Base-by-base conservation (phyloP, 2,329 filamentous ascomycete genomes). In the Aspergillus cejpii region DNA sequence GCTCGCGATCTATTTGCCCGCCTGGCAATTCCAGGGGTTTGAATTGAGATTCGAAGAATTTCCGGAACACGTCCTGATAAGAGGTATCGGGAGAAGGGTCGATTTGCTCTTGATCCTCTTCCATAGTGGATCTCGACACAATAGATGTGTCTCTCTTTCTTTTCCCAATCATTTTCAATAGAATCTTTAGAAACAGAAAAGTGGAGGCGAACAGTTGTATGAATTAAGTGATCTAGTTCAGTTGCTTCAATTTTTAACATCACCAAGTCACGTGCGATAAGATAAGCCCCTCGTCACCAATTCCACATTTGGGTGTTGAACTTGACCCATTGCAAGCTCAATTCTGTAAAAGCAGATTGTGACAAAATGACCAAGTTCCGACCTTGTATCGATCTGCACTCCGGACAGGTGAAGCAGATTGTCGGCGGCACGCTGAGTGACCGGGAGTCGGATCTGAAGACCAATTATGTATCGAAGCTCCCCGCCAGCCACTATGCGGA, bases 351-450 rank as follows among this genome's bases (percentile, higher is more conserved):
- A 37, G 28, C 23, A 20, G 39, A 52, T 44, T 51, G 29, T 41
- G 39, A 6, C 44, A 71, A 51, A 34, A 95, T 98, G 92, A 97
- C 92, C 2, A 82, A 84, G 57, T 98, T 98, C 63, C 79, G 92
- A 29, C 92, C 92, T 15, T 98, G 92, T 64, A 97, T 98, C 68
- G 92, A 98, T 71, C 79, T 98, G 42, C 92, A 98, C 68, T 84
- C 90, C n/a, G 92, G 92, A 11, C 84, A 91, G 64, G 92, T 98
- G 48, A 98, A 98, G 74, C 92, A 98, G 68, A 98, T 98, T 57
- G 90, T 98, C 31, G 92, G 92, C 56, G 91, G 92, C 48, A 97
- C 92, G 1, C 78, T 98, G 50, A 84, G 85, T 69, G 78, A 78
- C 63, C 66, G 76, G 6, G 78, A 79, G 1, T 66, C 75, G 5